These are phyloP conservation scores for Phytopythium montanum DNA, from an alignment of 352 stramenopile species.

Conservation along the genomic window DNA sequence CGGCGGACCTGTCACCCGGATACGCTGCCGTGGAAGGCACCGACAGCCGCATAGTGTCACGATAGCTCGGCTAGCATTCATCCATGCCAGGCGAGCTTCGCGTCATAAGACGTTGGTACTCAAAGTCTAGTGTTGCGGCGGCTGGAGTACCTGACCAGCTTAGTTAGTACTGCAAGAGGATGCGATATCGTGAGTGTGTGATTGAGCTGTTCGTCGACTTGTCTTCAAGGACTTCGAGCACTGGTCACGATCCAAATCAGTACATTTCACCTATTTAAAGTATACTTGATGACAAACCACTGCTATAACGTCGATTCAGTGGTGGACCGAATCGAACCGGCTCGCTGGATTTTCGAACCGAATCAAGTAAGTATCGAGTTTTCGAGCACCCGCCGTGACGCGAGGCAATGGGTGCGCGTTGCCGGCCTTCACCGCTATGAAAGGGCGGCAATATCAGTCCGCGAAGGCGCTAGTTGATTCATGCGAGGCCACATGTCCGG, in stretches of 20 bases:
- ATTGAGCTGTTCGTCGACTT: not conserved
- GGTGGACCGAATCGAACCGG: not conserved
- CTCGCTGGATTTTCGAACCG: slow-evolving; percentile 1
- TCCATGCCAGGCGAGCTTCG: too few relatives aligned
- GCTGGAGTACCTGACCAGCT: not conserved
- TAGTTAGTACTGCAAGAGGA: not conserved
- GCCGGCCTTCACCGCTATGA: not conserved
- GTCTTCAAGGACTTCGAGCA: not conserved
- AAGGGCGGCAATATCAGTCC: not conserved
- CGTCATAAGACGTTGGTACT: not conserved
- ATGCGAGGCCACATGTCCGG: not conserved
- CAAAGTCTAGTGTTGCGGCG: too few relatives aligned
- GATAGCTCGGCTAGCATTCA: too few relatives aligned
- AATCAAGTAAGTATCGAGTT: slow-evolving; percentile 4
- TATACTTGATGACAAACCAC: too few relatives aligned
- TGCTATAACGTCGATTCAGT: not conserved
- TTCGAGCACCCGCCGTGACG: not conserved
- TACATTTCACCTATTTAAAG: not conserved
- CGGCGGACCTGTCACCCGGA: too few relatives aligned
- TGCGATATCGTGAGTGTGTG: not conserved
- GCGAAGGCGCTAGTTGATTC: not conserved
- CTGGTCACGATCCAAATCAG: too few relatives aligned
- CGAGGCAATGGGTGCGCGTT: not conserved
- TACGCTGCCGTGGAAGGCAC: too few relatives aligned
- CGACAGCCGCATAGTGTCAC: too few relatives aligned